phyloP scores from a whole-genome alignment of 306 rosid species.

The Inga laurina region DNA sequence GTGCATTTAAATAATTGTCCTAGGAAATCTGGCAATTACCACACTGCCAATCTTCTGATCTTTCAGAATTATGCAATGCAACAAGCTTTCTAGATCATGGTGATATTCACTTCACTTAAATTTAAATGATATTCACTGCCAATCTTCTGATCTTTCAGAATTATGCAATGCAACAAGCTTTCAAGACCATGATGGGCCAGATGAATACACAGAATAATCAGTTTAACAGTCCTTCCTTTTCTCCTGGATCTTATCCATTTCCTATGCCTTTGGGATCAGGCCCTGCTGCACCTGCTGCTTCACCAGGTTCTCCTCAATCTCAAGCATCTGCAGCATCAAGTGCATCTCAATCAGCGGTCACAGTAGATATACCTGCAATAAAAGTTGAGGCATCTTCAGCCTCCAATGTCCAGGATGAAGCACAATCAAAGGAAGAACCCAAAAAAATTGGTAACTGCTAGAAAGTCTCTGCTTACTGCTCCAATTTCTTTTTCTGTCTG shows the following conservation, averaged over 20 bases:
- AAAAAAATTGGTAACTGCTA: constrained; percentile 60
- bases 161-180: constrained; percentile 99
- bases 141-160: constrained; percentile 51
- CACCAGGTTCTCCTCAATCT: constrained; percentile 35
- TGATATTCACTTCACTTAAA: constrained; percentile 37
- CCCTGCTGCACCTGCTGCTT: constrained; percentile 44
- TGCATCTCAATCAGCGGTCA: constrained; percentile 55
- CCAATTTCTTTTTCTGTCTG: constrained; percentile 21
- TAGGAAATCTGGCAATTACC: too few relatives aligned
- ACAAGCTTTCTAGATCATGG: constrained; percentile 93
- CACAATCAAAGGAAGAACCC: constrained; percentile 49
- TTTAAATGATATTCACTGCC: neutral
- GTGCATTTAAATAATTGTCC: neutral
- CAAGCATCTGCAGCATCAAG: constrained; percentile 39
- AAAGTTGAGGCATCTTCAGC: constrained; percentile 58
- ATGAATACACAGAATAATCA: constrained; percentile 74
- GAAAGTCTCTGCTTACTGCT: constrained; percentile 26
- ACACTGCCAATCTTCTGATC: constrained; percentile 3
- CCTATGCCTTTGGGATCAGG: constrained; percentile 55
- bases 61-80: constrained; percentile 94
- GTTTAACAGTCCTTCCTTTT: constrained; percentile 55
- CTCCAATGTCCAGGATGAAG: constrained; percentile 45
- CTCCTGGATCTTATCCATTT: constrained; percentile 88
- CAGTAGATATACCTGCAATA: constrained; percentile 75
- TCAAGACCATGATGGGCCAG: constrained; percentile 93